Evolutionary conservation across 257 asterid species (phyloP).

Genomic region (Cinchona pubescens): DNA sequence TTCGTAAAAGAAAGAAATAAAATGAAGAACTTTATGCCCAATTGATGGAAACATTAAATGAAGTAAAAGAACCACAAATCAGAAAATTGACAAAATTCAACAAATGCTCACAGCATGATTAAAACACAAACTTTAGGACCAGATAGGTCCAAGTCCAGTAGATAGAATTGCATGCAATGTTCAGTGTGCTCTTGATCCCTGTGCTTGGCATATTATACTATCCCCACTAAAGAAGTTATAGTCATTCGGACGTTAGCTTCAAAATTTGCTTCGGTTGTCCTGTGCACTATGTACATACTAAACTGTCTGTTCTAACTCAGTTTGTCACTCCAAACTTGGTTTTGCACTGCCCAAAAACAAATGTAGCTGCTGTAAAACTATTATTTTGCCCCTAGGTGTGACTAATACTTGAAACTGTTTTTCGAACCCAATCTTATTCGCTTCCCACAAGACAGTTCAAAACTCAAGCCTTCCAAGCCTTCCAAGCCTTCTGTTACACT

Average conservation of each 20-base stretch:
- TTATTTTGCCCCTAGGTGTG: background rate
- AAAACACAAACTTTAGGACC: background rate
- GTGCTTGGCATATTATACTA: background rate
- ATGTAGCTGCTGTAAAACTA: background rate
- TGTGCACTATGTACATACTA: background rate
- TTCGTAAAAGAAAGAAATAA: too few relatives aligned
- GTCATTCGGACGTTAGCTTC: background rate
- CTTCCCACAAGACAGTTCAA: conserved; percentile 1
- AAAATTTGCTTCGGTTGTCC: too few relatives aligned
- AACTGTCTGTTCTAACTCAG: background rate
- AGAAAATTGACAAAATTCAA: background rate
- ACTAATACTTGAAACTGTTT: too few relatives aligned
- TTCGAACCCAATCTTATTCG: background rate
- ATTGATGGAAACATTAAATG: background rate
- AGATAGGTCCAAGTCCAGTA: background rate
- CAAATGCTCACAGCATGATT: background rate
- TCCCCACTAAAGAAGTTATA: background rate
- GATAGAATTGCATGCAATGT: background rate
- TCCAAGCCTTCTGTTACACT: background rate
- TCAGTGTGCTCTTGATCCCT: background rate
- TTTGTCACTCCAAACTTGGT: background rate
- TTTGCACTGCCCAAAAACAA: background rate
- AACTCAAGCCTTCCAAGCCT: background rate
- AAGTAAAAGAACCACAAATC: background rate
- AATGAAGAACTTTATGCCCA: background rate